Base-by-base conservation (phyloP, 257 asterid genomes). In the Anisodus acutangulus region DNA sequence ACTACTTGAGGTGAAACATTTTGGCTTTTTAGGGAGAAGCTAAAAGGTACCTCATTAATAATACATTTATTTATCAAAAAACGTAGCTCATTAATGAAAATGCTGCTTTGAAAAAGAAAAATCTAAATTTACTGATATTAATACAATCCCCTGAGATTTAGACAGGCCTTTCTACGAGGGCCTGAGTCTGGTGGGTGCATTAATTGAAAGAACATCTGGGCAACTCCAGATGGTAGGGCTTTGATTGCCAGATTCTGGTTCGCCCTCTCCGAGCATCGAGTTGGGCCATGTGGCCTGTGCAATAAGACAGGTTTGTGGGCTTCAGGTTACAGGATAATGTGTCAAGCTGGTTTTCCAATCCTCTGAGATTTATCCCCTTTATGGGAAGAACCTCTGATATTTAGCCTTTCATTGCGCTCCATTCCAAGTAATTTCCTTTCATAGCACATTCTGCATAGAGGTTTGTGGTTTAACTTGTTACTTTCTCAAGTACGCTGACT, bases 171-270 rank as follows among this genome's bases (percentile, higher is more conserved):
- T 43, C 53, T 26, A 26, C 13, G 26, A 26, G 47, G 47, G 47
- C 8, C 47, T 78, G 31, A 53, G 16, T 47, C 63, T 15, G n/a
- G 2, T 26, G 64, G 81, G 62, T 51, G 64, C 63, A 12, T 51
- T 76, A 26, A 26, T 76, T 76, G 81, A 76, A 51, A 26, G 64
- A 51, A 37, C 81, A 51, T n/a, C 51, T 51, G 63, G 63, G 62
- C 0, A 0, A 3, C 49, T 74, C 41, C 59, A 74, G 80, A 19
- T 72, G 80, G 19, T 72, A 72, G 80, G 80, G 60, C 80, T 47
- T n/a, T 72, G 59, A 22, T 47, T 47, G 80, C 10, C 6, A 19
- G 80, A 72, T 72, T 47, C 60, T 74, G 43, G 45, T 74, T 22
- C 4, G 4, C 12, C n/a, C 43, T 49, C 35, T 31, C 35, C 35